Evolutionary conservation across 2,329 filamentous ascomycete genomes (phyloP).

Genomic region (Colletotrichum cereale): DNA sequence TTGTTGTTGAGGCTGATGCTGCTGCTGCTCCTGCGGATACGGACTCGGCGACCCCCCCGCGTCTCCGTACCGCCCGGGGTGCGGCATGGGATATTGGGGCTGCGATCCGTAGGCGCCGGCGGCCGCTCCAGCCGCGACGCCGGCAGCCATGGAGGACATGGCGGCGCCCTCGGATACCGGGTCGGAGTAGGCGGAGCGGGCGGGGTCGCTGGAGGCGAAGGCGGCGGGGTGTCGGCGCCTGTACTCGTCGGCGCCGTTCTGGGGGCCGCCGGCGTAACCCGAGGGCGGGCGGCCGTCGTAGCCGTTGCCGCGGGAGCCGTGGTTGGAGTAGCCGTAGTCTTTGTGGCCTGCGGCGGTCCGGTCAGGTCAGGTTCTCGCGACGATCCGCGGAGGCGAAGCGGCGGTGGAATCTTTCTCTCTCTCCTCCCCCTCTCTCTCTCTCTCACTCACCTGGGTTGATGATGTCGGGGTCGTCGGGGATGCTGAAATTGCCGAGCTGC

Average conservation of each 20-base stretch:
- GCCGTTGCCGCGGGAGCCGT: slow-evolving; percentile 21
- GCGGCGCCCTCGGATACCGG: slow-evolving; percentile 12
- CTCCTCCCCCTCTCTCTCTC: neutral
- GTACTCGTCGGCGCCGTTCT: slow-evolving; percentile 39
- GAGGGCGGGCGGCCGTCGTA: slow-evolving; percentile 38
- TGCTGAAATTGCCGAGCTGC: slow-evolving; percentile 55
- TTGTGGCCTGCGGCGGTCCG: slow-evolving; percentile 4
- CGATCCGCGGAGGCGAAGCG: too few relatives aligned
- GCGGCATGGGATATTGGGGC: slow-evolving; percentile 29
- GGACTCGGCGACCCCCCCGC: neutral
- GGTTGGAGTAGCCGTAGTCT: slow-evolving; percentile 39
- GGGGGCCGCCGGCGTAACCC: slow-evolving; percentile 39
- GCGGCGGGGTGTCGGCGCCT: slow-evolving; percentile 27
- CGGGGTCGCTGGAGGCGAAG: slow-evolving; percentile 36
- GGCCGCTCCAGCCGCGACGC: neutral
- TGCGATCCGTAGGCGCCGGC: slow-evolving; percentile 39
- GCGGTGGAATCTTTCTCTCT: too few relatives aligned
- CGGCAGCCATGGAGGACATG: slow-evolving; percentile 19
- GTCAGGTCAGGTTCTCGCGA: neutral
- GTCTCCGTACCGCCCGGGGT: slow-evolving; percentile 34
- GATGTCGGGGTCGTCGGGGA: slow-evolving; percentile 51
- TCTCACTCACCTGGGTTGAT: slow-evolving; percentile 41
- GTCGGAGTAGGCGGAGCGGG: slow-evolving; percentile 19
- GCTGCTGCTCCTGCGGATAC: slow-evolving; percentile 37
- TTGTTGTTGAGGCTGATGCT: too few relatives aligned